Evolutionary conservation across 352 stramenopile genomes (phyloP), one percentile per base, ranked within the genome.

Genomic region (Pythium sukuiense): DNA sequence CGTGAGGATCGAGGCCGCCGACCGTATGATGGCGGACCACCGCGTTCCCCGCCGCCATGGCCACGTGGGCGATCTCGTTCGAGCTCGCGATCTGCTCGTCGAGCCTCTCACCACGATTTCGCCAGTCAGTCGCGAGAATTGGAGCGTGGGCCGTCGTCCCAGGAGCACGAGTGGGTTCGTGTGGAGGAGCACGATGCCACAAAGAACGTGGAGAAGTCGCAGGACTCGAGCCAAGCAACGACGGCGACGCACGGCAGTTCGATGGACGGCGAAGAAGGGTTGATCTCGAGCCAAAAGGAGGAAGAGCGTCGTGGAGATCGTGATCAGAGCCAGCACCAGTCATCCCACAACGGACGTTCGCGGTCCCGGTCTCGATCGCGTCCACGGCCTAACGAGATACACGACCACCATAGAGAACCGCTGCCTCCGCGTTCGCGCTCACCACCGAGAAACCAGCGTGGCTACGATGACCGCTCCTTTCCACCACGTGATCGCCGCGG

Each of bases 321-420:
- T 9, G 16, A 33, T 9, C 27, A 12, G 26, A 39, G 27, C 12
- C 27, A 12, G 9, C 24, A 11, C 5, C 30, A 39, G 26, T 26
- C 49, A 11, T 39, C 26, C 35, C 54, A 30, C 14, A 43, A 6
- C 29, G 16, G 54, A 11, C 54, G 54, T 13, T 43, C 35, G 16
- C 46, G 57, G 2, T 14, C 24, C 11, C 65, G 52, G n/a, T 63
- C 65, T 32, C 65, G 65, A 18, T 71, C 65, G 2, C 50, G 65
- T 24, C 61, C 49, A 6, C 37, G 57, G 20, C 43, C 57, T 54
- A 39, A 57, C 12, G 11, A 35, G 27, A 29, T 46, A 8, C 55
- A 65, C 18, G 48, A 64, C 7, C 43, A 27, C 6, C 43, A 50
- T 29, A 54, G 37, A 35, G 54, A 53, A 13, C 61, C 29, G 30